Base-by-base conservation (phyloP, 192 early-diverging fungal genomes). In the Anaeromyces robustus region DNA sequence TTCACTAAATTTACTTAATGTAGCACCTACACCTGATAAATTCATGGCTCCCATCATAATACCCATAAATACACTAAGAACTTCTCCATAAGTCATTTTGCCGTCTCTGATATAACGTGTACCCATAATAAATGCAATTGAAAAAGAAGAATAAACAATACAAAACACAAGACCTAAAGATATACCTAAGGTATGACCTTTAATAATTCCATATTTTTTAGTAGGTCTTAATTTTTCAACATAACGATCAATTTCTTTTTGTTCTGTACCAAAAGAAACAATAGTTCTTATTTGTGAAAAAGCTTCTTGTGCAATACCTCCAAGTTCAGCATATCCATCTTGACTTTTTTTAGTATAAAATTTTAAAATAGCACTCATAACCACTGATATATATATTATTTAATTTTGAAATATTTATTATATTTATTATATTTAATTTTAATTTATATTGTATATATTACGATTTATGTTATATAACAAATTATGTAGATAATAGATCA, bases 11-110 rank as follows among this genome's bases (percentile, higher is more conserved):
- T 91, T 89, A 30, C 91, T 87, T 9, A 97, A 82, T 79, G 94
- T 92, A 12, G 94, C 92, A 17, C 93, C 90, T 1, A 92, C 83
- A 26, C 90, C 88, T 29, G 91, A 91, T 52, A 97, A 85, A 4
- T 93, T 87, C 77, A 96, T 92, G 18, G 91, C 86, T 79, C 96
- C 96, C 59, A 97, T 93, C 6, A 98, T 89, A 84, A 98, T 89
- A 43, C 94, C 88, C 84, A 97, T 95, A 84, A 98, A 97, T 52
- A 94, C 94, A 80, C 90, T 94, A n/a, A 96, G 84, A 29, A 97
- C 92, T 29, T 84, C 79, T 0, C 86, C 85, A 77, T 87, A 86
- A 30, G 29, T 79, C 79, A 90, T 84, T 68, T 84, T 78, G 22
- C 84, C 83, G 26, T 84, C 30, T 2, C 83, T 78, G 4, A 94